A percentile compares a stretch with the other conserved stretches of the same genome.
Evolutionary conservation across 306 rosid species (phyloP).

Genomic region (Vicia villosa): DNA sequence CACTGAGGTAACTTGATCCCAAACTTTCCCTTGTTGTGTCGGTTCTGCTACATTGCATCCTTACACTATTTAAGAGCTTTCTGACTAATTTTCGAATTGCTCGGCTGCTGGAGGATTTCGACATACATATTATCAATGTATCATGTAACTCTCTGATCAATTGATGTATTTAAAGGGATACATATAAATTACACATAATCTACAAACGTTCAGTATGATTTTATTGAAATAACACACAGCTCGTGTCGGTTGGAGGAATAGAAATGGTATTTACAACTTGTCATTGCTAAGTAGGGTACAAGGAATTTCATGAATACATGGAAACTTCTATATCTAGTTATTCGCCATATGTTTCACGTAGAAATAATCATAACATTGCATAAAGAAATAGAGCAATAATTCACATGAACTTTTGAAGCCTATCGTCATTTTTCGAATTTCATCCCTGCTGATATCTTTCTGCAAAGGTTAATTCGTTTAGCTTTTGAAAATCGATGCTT

Average conservation of each 20-base stretch:
- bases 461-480: constrained; percentile 43
- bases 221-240: constrained; percentile 30
- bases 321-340: constrained; percentile 27
- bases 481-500: constrained; percentile 45
- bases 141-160: constrained; percentile 11
- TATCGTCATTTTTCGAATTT: background rate
- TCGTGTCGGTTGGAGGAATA: constrained; percentile 24
- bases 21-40: constrained; percentile 27
- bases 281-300: constrained; percentile 29
- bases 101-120: constrained; percentile 35
- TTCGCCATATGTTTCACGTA: constrained; percentile 3
- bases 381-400: constrained; percentile 25
- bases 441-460: constrained; percentile 35
- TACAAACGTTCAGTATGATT: background rate
- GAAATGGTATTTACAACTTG: constrained; percentile 28
- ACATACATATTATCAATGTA: constrained; percentile 26
- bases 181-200: constrained; percentile 1
- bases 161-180: constrained; percentile 1
- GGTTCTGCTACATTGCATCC: constrained; percentile 23
- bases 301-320: constrained; percentile 35
- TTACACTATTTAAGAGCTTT: constrained; percentile 30
- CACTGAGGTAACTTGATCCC: constrained; percentile 50
- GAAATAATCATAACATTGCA: constrained; percentile 28
- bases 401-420: background rate
- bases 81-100: constrained; percentile 26